phyloP scores from a whole-genome alignment of 2,329 filamentous ascomycete genomes.

The Thielaviopsis musarum region DNA sequence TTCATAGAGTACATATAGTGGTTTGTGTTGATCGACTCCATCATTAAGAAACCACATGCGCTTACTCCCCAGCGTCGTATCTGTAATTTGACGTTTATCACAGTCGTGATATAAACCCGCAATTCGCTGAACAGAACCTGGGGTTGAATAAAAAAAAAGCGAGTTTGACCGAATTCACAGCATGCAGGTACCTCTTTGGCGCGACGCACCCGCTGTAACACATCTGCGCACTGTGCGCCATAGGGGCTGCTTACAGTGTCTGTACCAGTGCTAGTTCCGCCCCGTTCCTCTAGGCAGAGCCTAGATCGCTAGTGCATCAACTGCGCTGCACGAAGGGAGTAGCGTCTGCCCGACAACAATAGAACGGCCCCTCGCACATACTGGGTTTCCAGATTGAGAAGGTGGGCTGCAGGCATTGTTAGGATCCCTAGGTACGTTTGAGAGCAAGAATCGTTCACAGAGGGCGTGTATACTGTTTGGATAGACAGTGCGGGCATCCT shows the following conservation, averaged over 20 bases:
- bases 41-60: no score
- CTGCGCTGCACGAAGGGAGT: not conserved
- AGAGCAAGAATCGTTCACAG: not conserved
- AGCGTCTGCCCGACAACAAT: not conserved
- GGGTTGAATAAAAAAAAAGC: not conserved
- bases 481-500: not conserved
- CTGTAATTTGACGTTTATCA: not conserved
- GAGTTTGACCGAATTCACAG: not conserved
- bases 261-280: no score
- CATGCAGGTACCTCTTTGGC: not conserved
- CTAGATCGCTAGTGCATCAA: not conserved
- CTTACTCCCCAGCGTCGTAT: no score
- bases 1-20: no score
- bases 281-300: not conserved
- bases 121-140: not conserved
- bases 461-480: not conserved
- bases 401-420: not conserved
- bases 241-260: not conserved
- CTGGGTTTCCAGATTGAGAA: not conserved
- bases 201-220: not conserved
- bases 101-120: not conserved
- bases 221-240: not conserved
- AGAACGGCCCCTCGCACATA: not conserved
- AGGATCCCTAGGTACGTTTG: no score
- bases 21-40: no score